These are phyloP conservation scores for Zea luxurians DNA, from an alignment of 176 grass and related monocot genomes.

Conservation along the genomic window DNA sequence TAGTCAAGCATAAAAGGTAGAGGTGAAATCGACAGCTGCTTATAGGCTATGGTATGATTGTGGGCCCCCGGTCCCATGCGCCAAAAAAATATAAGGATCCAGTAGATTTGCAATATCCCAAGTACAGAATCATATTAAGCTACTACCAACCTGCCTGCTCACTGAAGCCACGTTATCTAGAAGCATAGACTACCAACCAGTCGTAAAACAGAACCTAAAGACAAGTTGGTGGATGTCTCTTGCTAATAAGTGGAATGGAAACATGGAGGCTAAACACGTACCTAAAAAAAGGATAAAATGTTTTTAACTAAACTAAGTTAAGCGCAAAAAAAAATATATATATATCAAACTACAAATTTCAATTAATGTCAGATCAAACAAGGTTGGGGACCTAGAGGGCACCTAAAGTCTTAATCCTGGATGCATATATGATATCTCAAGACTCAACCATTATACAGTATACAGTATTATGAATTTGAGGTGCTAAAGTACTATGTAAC, in stretches of 20 bases:
- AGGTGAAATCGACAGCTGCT: not conserved
- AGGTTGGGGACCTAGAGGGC: not conserved
- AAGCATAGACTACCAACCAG: not conserved
- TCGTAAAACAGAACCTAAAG: not conserved
- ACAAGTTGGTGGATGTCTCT: not conserved
- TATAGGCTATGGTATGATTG: not conserved
- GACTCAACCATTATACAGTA: not conserved
- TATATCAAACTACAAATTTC: not conserved
- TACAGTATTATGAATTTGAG: no score
- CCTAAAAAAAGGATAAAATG: not conserved
- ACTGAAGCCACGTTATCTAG: not conserved
- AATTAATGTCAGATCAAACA: not conserved
- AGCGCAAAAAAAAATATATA: not conserved
- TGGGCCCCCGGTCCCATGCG: no score
- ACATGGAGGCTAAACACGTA: not conserved
- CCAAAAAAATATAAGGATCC: not conserved
- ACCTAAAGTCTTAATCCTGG: not conserved
- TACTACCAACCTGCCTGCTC: not conserved
- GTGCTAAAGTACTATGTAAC: not conserved
- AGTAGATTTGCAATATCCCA: not conserved
- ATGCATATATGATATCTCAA: not conserved
- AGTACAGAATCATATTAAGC: not conserved
- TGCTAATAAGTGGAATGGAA: not conserved
- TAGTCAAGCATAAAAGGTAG: not conserved
- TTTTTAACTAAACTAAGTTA: not conserved